phyloP scores from a whole-genome alignment of 2,329 filamentous ascomycete genomes.

The Monilinia polystroma region DNA sequence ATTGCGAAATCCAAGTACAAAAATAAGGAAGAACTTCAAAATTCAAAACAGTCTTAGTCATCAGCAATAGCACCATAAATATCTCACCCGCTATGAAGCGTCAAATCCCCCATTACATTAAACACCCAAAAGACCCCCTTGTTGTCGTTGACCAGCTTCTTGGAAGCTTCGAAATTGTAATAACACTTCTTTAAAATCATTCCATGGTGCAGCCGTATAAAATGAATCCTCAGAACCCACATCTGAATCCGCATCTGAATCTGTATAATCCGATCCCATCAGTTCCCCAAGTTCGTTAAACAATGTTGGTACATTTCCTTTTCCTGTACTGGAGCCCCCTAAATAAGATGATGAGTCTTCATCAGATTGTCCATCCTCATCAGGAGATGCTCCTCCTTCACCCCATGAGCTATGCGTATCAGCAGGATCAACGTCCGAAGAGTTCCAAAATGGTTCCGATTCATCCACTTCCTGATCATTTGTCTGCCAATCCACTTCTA shows the following conservation, averaged over 20 bases:
- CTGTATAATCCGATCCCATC: conserved; percentile 13
- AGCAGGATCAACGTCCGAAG: conserved; percentile 5
- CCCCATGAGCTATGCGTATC: conserved; percentile 17
- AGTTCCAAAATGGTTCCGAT: conserved; percentile 21
- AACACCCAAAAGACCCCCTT: neutral
- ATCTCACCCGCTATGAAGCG: neutral
- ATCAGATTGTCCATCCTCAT: conserved; percentile 14
- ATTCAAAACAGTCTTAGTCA: neutral
- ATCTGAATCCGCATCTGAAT: conserved; percentile 13
- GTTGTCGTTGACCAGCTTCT: conserved; percentile 6
- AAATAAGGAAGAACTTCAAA: neutral
- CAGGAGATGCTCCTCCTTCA: conserved; percentile 6
- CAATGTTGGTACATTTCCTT: conserved; percentile 10
- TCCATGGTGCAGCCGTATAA: conserved; percentile 20
- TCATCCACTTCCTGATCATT: conserved; percentile 18
- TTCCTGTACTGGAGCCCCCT: neutral
- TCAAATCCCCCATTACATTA: neutral
- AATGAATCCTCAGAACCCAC: conserved; percentile 20
- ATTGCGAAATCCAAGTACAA: neutral
- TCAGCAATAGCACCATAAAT: neutral
- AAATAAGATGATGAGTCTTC: neutral
- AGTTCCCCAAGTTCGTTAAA: conserved; percentile 21
- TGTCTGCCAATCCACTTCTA: conserved; percentile 13
- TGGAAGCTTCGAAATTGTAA: conserved; percentile 13
- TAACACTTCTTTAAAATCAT: conserved; percentile 9